Base-by-base conservation (phyloP, 805 yeast genomes). In the Metschnikowia amazonensis region DNA sequence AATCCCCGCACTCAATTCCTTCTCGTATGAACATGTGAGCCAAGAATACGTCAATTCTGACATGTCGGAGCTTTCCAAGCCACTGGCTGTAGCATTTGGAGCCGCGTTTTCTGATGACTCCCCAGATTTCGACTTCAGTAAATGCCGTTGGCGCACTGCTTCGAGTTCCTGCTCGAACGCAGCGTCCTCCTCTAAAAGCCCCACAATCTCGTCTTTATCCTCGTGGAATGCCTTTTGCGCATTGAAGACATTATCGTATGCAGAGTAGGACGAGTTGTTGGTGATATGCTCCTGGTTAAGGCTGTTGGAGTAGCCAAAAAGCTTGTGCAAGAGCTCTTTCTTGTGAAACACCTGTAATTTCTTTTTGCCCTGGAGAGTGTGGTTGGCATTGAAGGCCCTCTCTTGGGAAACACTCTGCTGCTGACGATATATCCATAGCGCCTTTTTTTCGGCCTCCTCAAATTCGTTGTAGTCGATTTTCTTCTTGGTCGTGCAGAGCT, bases 331-430 rank as follows among this genome's bases (percentile, higher is more conserved):
- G 2, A 71, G 48, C 44, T 69, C 74, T 40, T 66, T 67, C 58
- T 70, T 71, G 50, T 70, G 75, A 27, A 56, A 50, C 3, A 70
- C 57, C 51, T 71, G 76, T 5, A 67, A 51, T 50, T 69, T 69
- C n/a, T 75, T 49, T 54, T 68, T 64, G 14, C 63, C 62, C 9
- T 61, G 49, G 5, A 67, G 49, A 6, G 73, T 58, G 48, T 59
- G 66, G 34, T 65, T 58, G 33, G 67, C 67, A 14, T 59, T 57
- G 44, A 64, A 68, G 5, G 64, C 52, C 31, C 64, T 53, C 45
- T 68, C 74, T 42, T 68, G 73, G 14, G 58, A 55, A 2, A 53
- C 49, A 42, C 67, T 47, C 16, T 61, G 64, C n/a, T 60, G 60
- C 49, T 63, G 66, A 33, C 65, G 53, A 48, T 56, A 57, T 8